Evolutionary conservation across 1,139 yeast genomes (phyloP), one percentile per base, ranked within the genome.

Genomic region (Hyphopichia wangnamkhiaoensis): DNA sequence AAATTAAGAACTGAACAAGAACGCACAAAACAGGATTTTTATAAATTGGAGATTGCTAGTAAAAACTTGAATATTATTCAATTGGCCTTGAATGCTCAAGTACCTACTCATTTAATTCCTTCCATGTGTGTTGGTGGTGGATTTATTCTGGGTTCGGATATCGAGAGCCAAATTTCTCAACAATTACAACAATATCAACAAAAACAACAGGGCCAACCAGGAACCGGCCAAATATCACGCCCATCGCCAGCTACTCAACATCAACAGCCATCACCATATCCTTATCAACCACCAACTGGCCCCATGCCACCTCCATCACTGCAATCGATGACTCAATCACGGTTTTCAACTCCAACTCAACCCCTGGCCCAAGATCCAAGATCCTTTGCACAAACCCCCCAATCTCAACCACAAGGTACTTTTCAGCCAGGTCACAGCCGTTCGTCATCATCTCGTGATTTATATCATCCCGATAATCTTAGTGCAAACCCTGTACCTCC

Each of bases 1-100:
- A 74, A 74, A 31, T 71, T 88, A 23, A 76, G 83, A 42, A 65
- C 80, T 2, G 94, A 88, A 56, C 95, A 86, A 54, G 97, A 91
- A 58, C 73, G 77, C 31, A 86, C 97, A 1, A 84, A 84, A 49
- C 97, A 90, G 58, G 95, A 86, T 49, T 84, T 72, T 52, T 83
- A 85, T 57, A 76, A 76, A 41, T 66, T 84, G 27, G 96, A 90
- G 55, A 66, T 75, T 29, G 71, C 84, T 24, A 74, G 76, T 40
- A 74, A 77, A 42, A 78, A 85, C 28, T 63, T 84, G 31, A 82
- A 80, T 41, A 68, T 90, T 19, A 53, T 90, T 37, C 79, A 79
- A 43, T 65, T 74, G 18, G 94, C 95, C 0, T 55, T 78, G 7
- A 67, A 71, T 31, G 78, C 83, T 10, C 83, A 84, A 29, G 67